phyloP scores from a whole-genome alignment of 257 asterid species.

The Cinchona pubescens region DNA sequence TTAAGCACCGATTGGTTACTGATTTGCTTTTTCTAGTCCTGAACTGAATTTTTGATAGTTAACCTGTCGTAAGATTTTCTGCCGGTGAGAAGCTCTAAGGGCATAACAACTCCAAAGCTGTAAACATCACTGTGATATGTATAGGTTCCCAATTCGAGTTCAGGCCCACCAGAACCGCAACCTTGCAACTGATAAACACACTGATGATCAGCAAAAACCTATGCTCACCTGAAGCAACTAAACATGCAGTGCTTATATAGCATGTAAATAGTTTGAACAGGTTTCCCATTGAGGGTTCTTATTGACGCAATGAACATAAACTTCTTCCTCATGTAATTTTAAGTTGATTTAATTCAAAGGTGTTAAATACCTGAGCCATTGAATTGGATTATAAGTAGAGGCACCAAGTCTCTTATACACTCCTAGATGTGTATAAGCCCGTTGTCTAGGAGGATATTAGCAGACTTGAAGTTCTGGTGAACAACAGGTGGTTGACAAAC shows the following conservation, averaged over 20 bases:
- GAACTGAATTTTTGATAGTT: neutral
- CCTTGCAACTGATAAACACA: slow-evolving; percentile 61
- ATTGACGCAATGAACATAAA: neutral
- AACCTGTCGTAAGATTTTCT: slow-evolving; percentile 82
- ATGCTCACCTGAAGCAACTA: neutral
- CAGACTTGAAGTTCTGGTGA: slow-evolving; percentile 78
- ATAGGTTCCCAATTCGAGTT: slow-evolving; percentile 77
- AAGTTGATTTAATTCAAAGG: neutral
- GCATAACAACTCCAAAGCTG: slow-evolving; percentile 90
- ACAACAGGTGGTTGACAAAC: slow-evolving; percentile 59
- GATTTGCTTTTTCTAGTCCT: neutral
- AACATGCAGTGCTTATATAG: neutral
- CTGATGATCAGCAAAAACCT: slow-evolving; percentile 18
- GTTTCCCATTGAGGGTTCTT: neutral
- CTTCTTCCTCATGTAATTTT: neutral
- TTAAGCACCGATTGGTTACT: neutral
- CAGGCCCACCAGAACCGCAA: slow-evolving; percentile 89
- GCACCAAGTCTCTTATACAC: slow-evolving; percentile 82
- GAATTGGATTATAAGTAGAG: slow-evolving; percentile 57
- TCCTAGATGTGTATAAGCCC: too few species aligned
- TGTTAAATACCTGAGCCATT: slow-evolving; percentile 48
- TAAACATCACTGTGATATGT: slow-evolving; percentile 78
- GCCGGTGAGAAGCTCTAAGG: slow-evolving; percentile 85
- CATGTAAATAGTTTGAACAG: neutral
- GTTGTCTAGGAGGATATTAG: slow-evolving; percentile 68